phyloP scores from a whole-genome alignment of 345 rosid genomes.

The Ceriops tagal region DNA sequence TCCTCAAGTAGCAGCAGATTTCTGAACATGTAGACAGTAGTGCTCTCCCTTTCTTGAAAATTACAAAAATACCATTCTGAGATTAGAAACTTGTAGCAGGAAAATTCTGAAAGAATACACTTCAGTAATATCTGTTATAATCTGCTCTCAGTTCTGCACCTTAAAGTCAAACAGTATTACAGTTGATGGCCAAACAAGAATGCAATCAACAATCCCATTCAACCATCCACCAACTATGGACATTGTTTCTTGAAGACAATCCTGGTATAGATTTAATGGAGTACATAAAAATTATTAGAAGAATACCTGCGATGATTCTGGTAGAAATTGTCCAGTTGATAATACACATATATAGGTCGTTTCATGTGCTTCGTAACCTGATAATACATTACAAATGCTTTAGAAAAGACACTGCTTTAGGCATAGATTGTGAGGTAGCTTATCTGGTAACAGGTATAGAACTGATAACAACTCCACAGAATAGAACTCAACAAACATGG shows the following conservation, averaged over 20 bases:
- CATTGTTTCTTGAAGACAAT: slow-evolving; percentile 6
- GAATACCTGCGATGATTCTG: slow-evolving; percentile 96
- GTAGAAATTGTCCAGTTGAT: slow-evolving; percentile 97
- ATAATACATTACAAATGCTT: background rate
- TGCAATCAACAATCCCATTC: background rate
- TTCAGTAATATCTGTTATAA: background rate
- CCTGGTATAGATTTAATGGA: background rate
- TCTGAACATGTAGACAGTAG: no score
- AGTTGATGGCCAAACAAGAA: background rate
- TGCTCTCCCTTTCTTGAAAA: background rate
- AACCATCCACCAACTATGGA: background rate
- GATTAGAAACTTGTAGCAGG: background rate
- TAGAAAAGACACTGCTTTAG: background rate
- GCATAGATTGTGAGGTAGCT: background rate
- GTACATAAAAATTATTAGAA: background rate
- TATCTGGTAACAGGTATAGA: background rate
- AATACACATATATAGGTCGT: slow-evolving; percentile 82
- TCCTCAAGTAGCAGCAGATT: no score
- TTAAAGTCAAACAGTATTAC: no score
- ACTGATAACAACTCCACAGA: background rate
- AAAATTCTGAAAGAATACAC: background rate
- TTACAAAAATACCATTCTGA: background rate
- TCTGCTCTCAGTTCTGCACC: background rate
- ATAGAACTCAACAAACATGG: background rate
- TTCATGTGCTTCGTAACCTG: slow-evolving; percentile 86